Conservation (phyloP, 1,284 basidiomycete genomes). For the Grifola frondosa region DNA sequence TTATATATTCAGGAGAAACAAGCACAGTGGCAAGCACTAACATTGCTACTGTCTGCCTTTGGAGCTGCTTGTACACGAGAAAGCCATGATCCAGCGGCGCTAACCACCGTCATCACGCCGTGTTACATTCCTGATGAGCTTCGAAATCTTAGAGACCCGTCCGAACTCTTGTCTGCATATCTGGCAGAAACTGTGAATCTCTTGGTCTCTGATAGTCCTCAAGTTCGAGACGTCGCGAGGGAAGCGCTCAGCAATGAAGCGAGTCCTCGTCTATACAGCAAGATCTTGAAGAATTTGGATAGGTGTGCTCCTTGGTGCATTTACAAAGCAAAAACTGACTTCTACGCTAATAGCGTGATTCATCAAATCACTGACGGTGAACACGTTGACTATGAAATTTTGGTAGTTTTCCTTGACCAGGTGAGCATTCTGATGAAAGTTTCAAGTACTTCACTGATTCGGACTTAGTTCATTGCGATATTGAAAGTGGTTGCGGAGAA, state of each 20-base stretch:
- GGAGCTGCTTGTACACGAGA: slow-evolving; percentile 68
- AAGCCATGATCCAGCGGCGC: slow-evolving; percentile 43
- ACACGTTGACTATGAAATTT: slow-evolving; percentile 48
- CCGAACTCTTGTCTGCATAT: slow-evolving; percentile 60
- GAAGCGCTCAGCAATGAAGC: slow-evolving; percentile 82
- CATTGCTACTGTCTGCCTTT: slow-evolving; percentile 76
- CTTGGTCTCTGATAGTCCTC: slow-evolving; percentile 59
- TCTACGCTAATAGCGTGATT: slow-evolving; percentile 39
- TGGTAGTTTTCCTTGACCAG: slow-evolving; percentile 75
- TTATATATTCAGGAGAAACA: slow-evolving; percentile 58
- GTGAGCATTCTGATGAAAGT: slow-evolving; percentile 33
- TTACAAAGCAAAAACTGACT: neutral
- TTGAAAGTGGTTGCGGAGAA: slow-evolving; percentile 79
- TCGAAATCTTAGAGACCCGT: slow-evolving; percentile 59
- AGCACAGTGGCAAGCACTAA: slow-evolving; percentile 86
- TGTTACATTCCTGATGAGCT: slow-evolving; percentile 70
- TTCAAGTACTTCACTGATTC: neutral
- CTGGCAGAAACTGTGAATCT: slow-evolving; percentile 71
- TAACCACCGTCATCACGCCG: slow-evolving; percentile 58
- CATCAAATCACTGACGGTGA: slow-evolving; percentile 44
- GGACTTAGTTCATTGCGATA: slow-evolving; percentile 63
- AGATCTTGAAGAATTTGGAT: slow-evolving; percentile 70
- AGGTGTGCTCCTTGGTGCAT: slow-evolving; percentile 47
- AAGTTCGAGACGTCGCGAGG: slow-evolving; percentile 72
- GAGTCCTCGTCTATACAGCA: slow-evolving; percentile 64